These are phyloP conservation scores for Aureobasidium sp. DNA, from an alignment of 2,329 filamentous ascomycete species.

Conservation along the genomic window DNA sequence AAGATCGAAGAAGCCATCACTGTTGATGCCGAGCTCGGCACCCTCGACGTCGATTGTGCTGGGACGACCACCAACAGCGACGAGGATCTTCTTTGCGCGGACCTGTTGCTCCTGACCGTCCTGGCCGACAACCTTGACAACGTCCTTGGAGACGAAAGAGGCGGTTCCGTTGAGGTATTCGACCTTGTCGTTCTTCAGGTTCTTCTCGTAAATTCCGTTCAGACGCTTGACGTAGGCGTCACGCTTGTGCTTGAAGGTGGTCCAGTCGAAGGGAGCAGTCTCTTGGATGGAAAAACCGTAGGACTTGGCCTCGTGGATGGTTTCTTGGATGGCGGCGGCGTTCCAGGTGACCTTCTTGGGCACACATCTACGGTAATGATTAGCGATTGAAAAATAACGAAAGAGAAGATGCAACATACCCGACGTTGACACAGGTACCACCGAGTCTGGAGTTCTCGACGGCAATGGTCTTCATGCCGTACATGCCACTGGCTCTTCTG, in stretches of 20 bases:
- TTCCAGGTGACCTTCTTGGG: conserved; percentile 87
- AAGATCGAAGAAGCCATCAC: conserved; percentile 85
- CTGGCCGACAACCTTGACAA: conserved; percentile 64
- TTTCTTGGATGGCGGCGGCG: conserved; percentile 69
- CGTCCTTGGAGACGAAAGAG: conserved; percentile 59
- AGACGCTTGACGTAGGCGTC: conserved; percentile 74
- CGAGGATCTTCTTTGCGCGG: conserved; percentile 74
- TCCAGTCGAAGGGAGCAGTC: conserved; percentile 71
- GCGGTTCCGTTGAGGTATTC: conserved; percentile 74
- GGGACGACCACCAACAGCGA: conserved; percentile 71
- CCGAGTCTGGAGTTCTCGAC: conserved; percentile 68
- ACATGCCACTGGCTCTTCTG: conserved; percentile 64
- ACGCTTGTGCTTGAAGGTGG: conserved; percentile 70
- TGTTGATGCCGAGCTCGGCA: conserved; percentile 65
- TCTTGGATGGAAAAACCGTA: conserved; percentile 72
- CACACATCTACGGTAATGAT: conserved; percentile 54
- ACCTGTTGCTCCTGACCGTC: conserved; percentile 62
- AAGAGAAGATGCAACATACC: conserved; percentile 39
- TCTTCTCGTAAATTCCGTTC: conserved; percentile 83
- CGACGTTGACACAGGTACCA: conserved; percentile 85
- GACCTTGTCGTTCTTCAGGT: conserved; percentile 72
- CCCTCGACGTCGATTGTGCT: conserved; percentile 60
- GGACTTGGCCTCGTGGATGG: conserved; percentile 64
- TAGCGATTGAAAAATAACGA: background rate
- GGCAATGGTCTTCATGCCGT: conserved; percentile 69